Evolutionary conservation across 2,329 filamentous ascomycete species (phyloP).

Genomic region (Neopestalotiopsis sp.): DNA sequence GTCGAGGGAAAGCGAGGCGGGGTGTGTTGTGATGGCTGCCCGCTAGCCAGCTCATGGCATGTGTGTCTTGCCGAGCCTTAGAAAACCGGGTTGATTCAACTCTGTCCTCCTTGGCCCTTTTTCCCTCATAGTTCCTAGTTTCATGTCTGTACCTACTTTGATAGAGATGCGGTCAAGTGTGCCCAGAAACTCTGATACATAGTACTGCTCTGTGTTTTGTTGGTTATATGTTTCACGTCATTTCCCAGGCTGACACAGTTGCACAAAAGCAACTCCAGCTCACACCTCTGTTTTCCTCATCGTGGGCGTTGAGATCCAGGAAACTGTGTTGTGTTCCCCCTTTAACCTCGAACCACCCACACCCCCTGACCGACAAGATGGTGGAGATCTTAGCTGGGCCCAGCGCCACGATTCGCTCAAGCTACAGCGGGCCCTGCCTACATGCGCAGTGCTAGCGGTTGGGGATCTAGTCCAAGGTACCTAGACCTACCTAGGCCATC

Average conservation of each 20-base stretch:
- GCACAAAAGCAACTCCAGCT: not conserved
- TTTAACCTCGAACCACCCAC: not conserved
- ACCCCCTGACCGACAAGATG: not conserved
- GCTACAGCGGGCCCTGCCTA: not conserved
- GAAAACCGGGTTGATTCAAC: not conserved
- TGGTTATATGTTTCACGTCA: constrained; percentile 1
- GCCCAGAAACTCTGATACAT: not conserved
- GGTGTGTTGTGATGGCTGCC: not conserved
- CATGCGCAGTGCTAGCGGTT: not conserved
- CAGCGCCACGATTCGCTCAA: not conserved
- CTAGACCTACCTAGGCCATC: not conserved
- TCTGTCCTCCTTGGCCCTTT: not conserved
- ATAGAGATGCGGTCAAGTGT: not conserved
- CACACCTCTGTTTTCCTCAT: not conserved
- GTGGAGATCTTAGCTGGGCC: not conserved
- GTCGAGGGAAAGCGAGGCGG: not conserved
- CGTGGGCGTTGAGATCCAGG: not conserved
- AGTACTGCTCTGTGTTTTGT: not conserved
- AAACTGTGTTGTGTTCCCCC: not conserved
- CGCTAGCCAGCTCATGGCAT: constrained; percentile 3
- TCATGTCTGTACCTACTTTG: not conserved
- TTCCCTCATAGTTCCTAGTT: not conserved
- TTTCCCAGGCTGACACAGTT: constrained; percentile 1
- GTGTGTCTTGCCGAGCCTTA: constrained; percentile 2
- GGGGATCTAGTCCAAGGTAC: not conserved